phyloP scores from a whole-genome alignment of 352 stramenopile genomes.

The Phytophthora sojae region DNA sequence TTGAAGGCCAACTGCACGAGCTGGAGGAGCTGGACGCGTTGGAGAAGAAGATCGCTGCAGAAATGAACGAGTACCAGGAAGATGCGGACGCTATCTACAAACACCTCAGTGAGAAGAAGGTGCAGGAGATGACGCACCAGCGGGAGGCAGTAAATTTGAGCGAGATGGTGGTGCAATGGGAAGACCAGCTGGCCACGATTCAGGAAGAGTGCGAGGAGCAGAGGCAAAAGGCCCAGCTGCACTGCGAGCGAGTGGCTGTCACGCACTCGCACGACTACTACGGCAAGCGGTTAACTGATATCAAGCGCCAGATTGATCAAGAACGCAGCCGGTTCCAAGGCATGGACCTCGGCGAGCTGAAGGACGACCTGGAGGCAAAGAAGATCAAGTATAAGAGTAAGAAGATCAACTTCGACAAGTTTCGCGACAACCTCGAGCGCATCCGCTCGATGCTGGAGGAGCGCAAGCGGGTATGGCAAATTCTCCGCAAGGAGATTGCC shows the following conservation, averaged over 20 bases:
- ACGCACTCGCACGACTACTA: conserved; percentile 80
- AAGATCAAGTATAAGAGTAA: conserved; percentile 74
- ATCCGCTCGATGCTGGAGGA: conserved; percentile 81
- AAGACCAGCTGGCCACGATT: conserved; percentile 57
- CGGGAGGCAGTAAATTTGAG: conserved; percentile 49
- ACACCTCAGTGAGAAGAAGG: conserved; percentile 76
- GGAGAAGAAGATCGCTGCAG: conserved; percentile 55
- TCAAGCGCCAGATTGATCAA: conserved; percentile 79
- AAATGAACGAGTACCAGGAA: conserved; percentile 65
- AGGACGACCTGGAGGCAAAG: conserved; percentile 79
- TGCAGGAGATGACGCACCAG: conserved; percentile 72
- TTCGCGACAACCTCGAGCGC: conserved; percentile 66
- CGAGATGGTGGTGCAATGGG: conserved; percentile 62
- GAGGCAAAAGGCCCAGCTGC: conserved; percentile 60
- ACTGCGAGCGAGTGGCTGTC: conserved; percentile 75
- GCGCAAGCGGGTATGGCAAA: conserved; percentile 78
- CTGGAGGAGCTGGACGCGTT: conserved; percentile 62
- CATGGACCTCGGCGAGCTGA: conserved; percentile 84
- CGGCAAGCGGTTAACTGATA: conserved; percentile 78
- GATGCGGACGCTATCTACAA: conserved; percentile 79
- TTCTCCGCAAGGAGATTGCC: conserved; percentile 82
- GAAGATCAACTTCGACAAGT: conserved; percentile 65
- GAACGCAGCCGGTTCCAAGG: conserved; percentile 81
- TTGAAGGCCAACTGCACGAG: conserved; percentile 66
- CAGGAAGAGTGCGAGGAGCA: conserved; percentile 69